phyloP scores from a whole-genome alignment of 768 basidiomycete genomes.

The Filobasidium floriforme region DNA sequence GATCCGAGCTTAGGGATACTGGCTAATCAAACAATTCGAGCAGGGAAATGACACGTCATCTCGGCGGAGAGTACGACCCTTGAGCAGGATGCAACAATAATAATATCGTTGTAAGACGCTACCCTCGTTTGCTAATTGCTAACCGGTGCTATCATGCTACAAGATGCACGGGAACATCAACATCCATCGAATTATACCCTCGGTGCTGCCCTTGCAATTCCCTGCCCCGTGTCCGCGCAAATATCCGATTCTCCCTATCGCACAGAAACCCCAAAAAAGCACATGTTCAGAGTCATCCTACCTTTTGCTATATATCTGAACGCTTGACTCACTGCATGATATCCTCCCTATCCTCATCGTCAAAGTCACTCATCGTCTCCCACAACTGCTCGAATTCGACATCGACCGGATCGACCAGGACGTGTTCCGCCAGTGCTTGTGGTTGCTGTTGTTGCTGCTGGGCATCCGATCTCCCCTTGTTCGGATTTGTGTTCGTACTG shows the following conservation, averaged over 20 bases:
- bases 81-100: background rate
- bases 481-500: conserved; percentile 10
- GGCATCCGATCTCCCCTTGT: conserved; percentile 16
- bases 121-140: too few relatives aligned
- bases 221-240: background rate
- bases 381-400: conserved; percentile 48
- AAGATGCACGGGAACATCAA: background rate
- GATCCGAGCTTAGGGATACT: background rate
- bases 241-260: conserved; percentile 10
- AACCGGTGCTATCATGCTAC: too few relatives aligned
- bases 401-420: conserved; percentile 35
- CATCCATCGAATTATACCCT: background rate
- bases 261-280: conserved; percentile 2
- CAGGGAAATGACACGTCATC: conserved; percentile 2
- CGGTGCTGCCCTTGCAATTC: background rate
- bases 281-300: background rate
- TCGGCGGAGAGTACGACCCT: background rate
- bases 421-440: conserved; percentile 1
- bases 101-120: too few relatives aligned
- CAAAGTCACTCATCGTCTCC: conserved; percentile 40
- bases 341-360: conserved; percentile 37
- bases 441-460: too few relatives aligned
- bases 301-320: too few relatives aligned
- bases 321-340: conserved; percentile 39
- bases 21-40: background rate